These are phyloP conservation scores for Fraxinus sp. DNA, from an alignment of 305 asterid genomes.

Conservation along the genomic window DNA sequence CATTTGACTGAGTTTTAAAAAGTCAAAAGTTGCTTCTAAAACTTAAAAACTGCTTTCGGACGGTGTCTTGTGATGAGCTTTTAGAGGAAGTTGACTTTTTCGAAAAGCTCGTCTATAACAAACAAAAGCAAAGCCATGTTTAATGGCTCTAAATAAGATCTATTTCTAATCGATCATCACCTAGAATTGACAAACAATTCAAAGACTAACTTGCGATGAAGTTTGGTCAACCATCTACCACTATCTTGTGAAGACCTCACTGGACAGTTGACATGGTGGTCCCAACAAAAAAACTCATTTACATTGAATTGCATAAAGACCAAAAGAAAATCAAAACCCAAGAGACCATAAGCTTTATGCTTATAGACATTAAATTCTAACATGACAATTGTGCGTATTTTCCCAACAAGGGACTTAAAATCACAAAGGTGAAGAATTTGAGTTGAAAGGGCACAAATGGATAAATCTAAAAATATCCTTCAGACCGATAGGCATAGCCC, in stretches of 20 bases:
- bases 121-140: not conserved
- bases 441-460: constrained; percentile 7
- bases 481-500: constrained; percentile 13
- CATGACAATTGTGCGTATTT: constrained; percentile 20
- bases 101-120: not conserved
- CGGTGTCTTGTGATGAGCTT: not conserved
- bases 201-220: not conserved
- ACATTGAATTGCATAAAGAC: not conserved
- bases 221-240: not conserved
- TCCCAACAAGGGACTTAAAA: constrained; percentile 24
- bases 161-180: not conserved
- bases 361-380: constrained; percentile 32
- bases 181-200: not conserved
- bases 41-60: not conserved
- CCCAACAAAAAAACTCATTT: not conserved
- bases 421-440: constrained; percentile 7
- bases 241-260: not conserved
- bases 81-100: not conserved
- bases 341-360: constrained; percentile 16
- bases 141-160: not conserved
- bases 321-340: constrained; percentile 4
- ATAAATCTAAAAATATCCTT: constrained; percentile 24
- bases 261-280: not conserved
- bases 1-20: not conserved
- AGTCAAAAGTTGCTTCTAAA: not conserved